Conservation (phyloP, 106 monocot genomes). For the Dendrobium nobile region DNA sequence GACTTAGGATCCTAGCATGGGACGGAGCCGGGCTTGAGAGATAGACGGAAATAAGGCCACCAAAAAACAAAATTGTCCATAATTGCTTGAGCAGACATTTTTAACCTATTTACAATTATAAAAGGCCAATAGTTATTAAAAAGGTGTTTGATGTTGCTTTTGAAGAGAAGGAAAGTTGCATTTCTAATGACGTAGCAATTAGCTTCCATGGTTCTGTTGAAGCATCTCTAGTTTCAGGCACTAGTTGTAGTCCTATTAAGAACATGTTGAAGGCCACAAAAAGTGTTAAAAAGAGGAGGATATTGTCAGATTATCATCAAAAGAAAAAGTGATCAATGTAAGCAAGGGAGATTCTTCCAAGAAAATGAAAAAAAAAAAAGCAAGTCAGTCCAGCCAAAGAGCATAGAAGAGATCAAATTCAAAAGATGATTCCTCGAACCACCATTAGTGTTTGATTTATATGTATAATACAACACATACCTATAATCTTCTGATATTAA, state of each 20-base stretch:
- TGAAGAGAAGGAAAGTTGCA: constrained; percentile 75
- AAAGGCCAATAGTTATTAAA: constrained; percentile 1
- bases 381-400: constrained; percentile 20
- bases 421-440: constrained; percentile 2
- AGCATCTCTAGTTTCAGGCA: constrained; percentile 10
- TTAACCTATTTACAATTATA: constrained; percentile 11
- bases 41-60: constrained; percentile 77
- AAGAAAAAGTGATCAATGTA: constrained; percentile 20
- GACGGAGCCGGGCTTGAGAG: constrained; percentile 86
- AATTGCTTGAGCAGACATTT: constrained; percentile 30
- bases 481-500: background rate
- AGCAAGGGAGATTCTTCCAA: constrained; percentile 25
- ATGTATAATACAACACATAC: background rate
- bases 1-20: constrained; percentile 36
- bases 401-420: constrained; percentile 10
- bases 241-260: constrained; percentile 16
- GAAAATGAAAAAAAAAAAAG: constrained; percentile 15
- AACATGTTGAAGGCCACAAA: constrained; percentile 32
- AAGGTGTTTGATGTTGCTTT: constrained; percentile 28
- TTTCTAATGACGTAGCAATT: constrained; percentile 67
- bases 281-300: background rate
- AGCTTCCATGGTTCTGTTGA: constrained; percentile 22
- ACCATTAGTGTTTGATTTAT: background rate
- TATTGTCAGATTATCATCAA: too few species aligned
- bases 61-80: constrained; percentile 25